Base-by-base conservation (phyloP, 2,329 filamentous ascomycete species). In the Cytospora leucostoma region DNA sequence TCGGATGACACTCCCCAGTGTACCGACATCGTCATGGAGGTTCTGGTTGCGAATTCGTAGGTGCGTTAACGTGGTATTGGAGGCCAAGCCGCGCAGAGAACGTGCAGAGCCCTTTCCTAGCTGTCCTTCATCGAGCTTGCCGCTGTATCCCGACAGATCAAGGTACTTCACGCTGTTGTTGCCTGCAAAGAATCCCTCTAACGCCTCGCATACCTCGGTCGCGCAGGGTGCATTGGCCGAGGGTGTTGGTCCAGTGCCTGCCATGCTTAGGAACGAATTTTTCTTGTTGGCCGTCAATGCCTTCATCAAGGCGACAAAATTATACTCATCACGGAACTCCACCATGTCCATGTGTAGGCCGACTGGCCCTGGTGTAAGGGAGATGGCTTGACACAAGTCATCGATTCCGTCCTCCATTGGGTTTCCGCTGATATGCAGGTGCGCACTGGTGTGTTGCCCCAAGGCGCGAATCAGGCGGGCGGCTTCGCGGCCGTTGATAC, bases 51-150 rank as follows among this genome's bases (percentile, higher is more conserved):
- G 80, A 54, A 86, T 76, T 1, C 83, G 78, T 4, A 86, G 77
- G 68, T 85, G 82, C 11, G 74, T 75, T 10, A 77, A 66, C 1
- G 71, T 70, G 37, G 51, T 67, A 69, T 77, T 76, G 34, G 67
- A 40, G 0, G 68, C 66, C 4, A 76, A 69, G 1, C 72, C 72
- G 5, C 68, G 66, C 8, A 86, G 73, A 0, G 82, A 78, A 40
- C 77, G 79, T 0, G 81, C 83, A 64, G 85, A 82, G 10, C 82
- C 81, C 63, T 76, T 79, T 17, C 83, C 83, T 11, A 86, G 76
- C 64, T 84, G 80, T 0, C 82, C 80, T 66, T 86, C 84, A 66
- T 86, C 84, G 7, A 86, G 74, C 70, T 84, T 85, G 52, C 82
- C 81, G 54, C 80, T 80, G 68, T 81, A 85, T 2, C 84, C 84